Conservation (phyloP, 345 rosid genomes). For the Populus pruinosa region DNA sequence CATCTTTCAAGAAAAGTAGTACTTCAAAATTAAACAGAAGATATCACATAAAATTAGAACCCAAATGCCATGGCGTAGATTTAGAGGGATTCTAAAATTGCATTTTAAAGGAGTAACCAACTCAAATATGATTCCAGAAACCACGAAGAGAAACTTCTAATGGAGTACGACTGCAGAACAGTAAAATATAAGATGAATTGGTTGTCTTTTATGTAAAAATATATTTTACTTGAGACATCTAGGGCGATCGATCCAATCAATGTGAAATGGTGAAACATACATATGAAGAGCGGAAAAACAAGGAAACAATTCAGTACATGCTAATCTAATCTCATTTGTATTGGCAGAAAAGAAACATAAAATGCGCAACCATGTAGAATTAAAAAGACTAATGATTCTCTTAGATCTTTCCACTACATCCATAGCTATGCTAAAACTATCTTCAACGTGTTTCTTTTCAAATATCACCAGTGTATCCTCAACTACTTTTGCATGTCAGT, state of each 20-base stretch:
- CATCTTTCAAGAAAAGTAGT: background rate
- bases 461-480: background rate
- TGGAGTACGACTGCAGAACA: background rate
- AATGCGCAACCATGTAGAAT: background rate
- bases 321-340: background rate
- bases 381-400: background rate
- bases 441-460: background rate
- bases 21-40: background rate
- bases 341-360: background rate
- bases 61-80: background rate
- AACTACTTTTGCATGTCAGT: background rate
- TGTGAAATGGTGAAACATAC: background rate
- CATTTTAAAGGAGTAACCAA: background rate
- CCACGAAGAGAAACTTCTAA: background rate
- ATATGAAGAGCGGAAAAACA: background rate
- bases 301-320: background rate
- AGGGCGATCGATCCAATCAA: background rate
- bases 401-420: background rate
- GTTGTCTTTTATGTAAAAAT: background rate
- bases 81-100: background rate
- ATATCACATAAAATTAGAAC: background rate
- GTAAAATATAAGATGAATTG: background rate
- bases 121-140: background rate
- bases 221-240: background rate
- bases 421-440: background rate